phyloP scores from a whole-genome alignment of 805 yeast genomes.

The Metschnikowia aberdeeniae region DNA sequence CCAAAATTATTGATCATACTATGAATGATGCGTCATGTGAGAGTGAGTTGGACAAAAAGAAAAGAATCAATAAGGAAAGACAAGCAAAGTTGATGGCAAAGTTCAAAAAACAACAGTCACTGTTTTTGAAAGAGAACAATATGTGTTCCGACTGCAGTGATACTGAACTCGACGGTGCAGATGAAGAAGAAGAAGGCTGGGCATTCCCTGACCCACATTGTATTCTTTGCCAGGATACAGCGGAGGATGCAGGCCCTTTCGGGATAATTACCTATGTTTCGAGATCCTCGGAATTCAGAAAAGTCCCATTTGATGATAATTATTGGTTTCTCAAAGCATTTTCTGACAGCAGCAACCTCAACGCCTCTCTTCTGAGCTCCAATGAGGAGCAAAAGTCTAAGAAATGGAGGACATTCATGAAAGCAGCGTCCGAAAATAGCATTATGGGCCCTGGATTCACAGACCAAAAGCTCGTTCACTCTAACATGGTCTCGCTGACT shows the following conservation, averaged over 20 bases:
- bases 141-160: constrained; percentile 33
- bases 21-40: constrained; percentile 17
- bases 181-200: constrained; percentile 47
- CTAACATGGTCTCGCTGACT: constrained; percentile 54
- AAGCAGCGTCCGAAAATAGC: constrained; percentile 29
- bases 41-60: constrained; percentile 54
- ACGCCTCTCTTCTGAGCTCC: constrained; percentile 11
- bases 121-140: constrained; percentile 58
- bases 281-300: constrained; percentile 56
- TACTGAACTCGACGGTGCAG: constrained; percentile 37
- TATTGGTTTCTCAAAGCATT: constrained; percentile 67
- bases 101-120: constrained; percentile 72
- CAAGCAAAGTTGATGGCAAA: constrained; percentile 71
- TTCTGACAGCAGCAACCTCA: constrained; percentile 41
- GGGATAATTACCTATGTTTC: constrained; percentile 68
- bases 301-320: constrained; percentile 56
- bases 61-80: constrained; percentile 63
- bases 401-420: constrained; percentile 38
- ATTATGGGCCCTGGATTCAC: constrained; percentile 76
- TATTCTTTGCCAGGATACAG: constrained; percentile 76
- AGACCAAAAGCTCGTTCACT: constrained; percentile 31
- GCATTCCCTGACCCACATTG: constrained; percentile 71
- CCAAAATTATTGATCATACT: constrained; percentile 18
- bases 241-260: constrained; percentile 59
- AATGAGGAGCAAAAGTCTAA: constrained; percentile 19